Evolutionary conservation across 2,329 filamentous ascomycete genomes (phyloP), one percentile per base, ranked within the genome.

Genomic region (Ophiognomonia clavigignenti-juglandacearum): DNA sequence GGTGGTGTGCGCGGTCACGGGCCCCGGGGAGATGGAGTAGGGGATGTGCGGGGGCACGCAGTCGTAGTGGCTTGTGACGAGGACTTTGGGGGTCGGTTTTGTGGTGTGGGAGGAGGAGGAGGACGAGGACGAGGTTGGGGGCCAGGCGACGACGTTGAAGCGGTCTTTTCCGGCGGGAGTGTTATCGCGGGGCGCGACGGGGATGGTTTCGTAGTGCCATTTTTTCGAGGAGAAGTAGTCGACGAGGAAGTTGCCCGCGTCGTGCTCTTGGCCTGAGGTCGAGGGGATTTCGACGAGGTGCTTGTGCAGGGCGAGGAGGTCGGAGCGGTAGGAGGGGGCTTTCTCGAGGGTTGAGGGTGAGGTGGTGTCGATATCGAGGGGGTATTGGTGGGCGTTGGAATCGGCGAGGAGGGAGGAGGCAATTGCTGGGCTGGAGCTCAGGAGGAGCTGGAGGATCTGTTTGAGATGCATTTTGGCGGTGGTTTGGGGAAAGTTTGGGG

Each of bases 31-130:
- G 9, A 82, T 74, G 35, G 72, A 71, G 63, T 89, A 89, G 0
- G 83, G 83, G 50, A 88, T 85, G 61, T 79, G 81, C 0, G 86
- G 86, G 1, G 86, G 85, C 0, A 88, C 84, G 2, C 78, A 78
- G 58, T 96, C 91, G 57, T 95, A 92, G 63, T 96, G 90, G 47
- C 85, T 90, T 1, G 83, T 83, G 2, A 91, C 65, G n/a, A 89
- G 69, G 10, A 88, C 27, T 34, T 53, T 53, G 5, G 51, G 70
- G 27, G 74, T 75, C 2, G 82, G 77, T 14, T 66, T n/a, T n/a
- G n/a, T n/a, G n/a, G n/a, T n/a, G n/a, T n/a, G n/a, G n/a, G n/a
- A n/a, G n/a, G n/a, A n/a, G n/a, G n/a, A n/a, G n/a, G n/a, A n/a
- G n/a, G n/a, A n/a, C n/a, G 64, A 39, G 66, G 62, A 20, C 67